Base-by-base conservation (phyloP, 2,329 filamentous ascomycete species). In the Dothistroma pini region DNA sequence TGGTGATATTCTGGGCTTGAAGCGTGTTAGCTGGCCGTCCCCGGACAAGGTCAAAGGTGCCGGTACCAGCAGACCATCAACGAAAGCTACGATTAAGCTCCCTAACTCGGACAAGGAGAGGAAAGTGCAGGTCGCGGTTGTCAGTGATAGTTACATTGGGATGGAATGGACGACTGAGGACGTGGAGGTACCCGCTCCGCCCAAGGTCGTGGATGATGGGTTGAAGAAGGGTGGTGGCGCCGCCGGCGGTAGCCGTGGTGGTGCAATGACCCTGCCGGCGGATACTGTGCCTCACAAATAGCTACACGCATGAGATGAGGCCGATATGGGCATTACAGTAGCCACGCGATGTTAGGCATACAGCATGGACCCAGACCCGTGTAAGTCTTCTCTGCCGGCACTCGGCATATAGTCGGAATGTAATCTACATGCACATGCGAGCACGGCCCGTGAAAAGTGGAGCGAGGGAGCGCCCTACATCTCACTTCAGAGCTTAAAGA, bases 61-160 rank as follows among this genome's bases (percentile, higher is more conserved):
- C 31, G 66, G 63, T 14, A 47, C 35, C 4, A 74, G 75, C 16
- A 81, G 75, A 61, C 80, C 84, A 0, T 81, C 78, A 12, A 83
- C 84, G 1, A 84, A 78, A 70, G 79, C 85, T 6, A 78, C 77
- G 22, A 80, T 93, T 25, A 86, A 84, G 69, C 71, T 93, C 25
- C 87, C 88, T 1, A 77, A 82, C 16, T 74, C 73, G 38, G 72
- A 72, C 29, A 77, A 79, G 64, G 81, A 78, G 14, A 85, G 86
- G 69, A 89, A 83, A 72, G 75, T 96, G 10, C 88, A 91, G 71
- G 83, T 97, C 2, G 74, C 84, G 63, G 86, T 97, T 2, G 80
- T 95, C 19, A 97, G 93, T 75, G 95, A 97, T 80, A 87, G 86
- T 16, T 97, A 97, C 76, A 79, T 91, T 35, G 91, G 89, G 0